phyloP scores from a whole-genome alignment of 2,329 filamentous ascomycete species.

The Penicillium sp. region DNA sequence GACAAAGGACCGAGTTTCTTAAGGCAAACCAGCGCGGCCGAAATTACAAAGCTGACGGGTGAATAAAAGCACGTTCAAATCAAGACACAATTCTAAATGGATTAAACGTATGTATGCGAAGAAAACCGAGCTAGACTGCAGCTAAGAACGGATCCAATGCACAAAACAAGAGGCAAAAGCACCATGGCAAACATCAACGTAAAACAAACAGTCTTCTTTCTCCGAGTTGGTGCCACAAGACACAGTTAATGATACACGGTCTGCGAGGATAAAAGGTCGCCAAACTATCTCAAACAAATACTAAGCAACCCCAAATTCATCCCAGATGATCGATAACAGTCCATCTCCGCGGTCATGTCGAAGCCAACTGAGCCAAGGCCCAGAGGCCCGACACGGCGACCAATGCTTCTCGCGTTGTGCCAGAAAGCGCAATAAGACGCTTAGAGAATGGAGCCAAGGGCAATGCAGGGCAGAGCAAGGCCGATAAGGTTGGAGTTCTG shows the following conservation, averaged over 20 bases:
- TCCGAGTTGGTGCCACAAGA: slow-evolving; percentile 30
- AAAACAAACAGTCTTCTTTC: slow-evolving; percentile 31
- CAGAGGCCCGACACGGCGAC: slow-evolving; percentile 2
- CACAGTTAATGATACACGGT: slow-evolving; percentile 32
- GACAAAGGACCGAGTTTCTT: too few species aligned
- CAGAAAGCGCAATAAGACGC: slow-evolving; percentile 12
- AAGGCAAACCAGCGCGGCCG: too few species aligned
- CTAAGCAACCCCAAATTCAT: slow-evolving; percentile 15
- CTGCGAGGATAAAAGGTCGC: slow-evolving; percentile 18
- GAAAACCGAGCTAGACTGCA: slow-evolving; percentile 12
- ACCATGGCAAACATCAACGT: slow-evolving; percentile 13
- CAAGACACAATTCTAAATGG: slow-evolving; percentile 11
- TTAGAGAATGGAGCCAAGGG: slow-evolving; percentile 42
- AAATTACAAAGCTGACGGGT: too few species aligned
- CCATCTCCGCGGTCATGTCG: slow-evolving; percentile 4
- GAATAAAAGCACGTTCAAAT: too few species aligned
- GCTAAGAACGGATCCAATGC: slow-evolving; percentile 12
- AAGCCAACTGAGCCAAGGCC: neutral
- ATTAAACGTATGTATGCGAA: slow-evolving; percentile 22
- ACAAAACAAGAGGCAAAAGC: slow-evolving; percentile 13
- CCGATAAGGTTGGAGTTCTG: slow-evolving; percentile 37
- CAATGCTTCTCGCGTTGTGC: slow-evolving; percentile 15
- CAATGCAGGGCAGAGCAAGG: slow-evolving; percentile 40
- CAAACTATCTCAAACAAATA: slow-evolving; percentile 18
- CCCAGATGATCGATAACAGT: slow-evolving; percentile 19